Evolutionary conservation across 257 asterid genomes (phyloP), one percentile per base, ranked within the genome.

Genomic region (Phtheirospermum japonicum): DNA sequence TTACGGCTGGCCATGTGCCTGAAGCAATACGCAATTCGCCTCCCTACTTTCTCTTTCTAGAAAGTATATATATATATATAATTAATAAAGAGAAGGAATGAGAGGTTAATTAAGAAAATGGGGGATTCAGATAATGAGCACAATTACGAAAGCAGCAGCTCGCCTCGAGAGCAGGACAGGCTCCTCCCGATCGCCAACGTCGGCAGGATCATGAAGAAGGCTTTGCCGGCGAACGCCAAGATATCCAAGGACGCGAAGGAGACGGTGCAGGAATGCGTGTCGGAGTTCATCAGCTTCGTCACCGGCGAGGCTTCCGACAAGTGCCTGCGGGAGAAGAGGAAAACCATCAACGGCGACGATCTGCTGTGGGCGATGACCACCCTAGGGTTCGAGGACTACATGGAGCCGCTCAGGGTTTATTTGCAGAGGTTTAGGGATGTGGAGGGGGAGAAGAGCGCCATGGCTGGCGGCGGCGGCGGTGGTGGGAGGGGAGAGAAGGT

Each of bases 391-490:
- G 85, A 80, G 64, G 82, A 79, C 0, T 76, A 74, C 54, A 80
- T 80, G 19, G 78, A 76, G 76, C 80, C 80, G 18, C 58, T 76
- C 53, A 80, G 76, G 63, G 36, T 76, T 17, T 80, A 80, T 59
- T 20, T 80, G 64, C 80, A 76, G 78, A 77, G 82, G 73, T 80
- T 71, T 34, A 71, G 85, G 45, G 85, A 80, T 36, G 28, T 80
- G 74, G 85, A 80, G 19, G 85, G 85, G 31, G 85, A 80, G 68
- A 80, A 80, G 70, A 80, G 65, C 43, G 80, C 80, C 68, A 68
- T 74, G 80, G 78, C 74, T 34, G 40, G 40, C 28, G 28, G 28
- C 1, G 28, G 28, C 1, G 1, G 28, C 1, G 1, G 28, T 23
- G 28, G 28, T 23, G 85, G 79, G 5, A 51, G 77, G 46, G 76